These are phyloP conservation scores for Suhomyces ambrosiae DNA, from an alignment of 1,139 yeast genomes.

Conservation along the genomic window DNA sequence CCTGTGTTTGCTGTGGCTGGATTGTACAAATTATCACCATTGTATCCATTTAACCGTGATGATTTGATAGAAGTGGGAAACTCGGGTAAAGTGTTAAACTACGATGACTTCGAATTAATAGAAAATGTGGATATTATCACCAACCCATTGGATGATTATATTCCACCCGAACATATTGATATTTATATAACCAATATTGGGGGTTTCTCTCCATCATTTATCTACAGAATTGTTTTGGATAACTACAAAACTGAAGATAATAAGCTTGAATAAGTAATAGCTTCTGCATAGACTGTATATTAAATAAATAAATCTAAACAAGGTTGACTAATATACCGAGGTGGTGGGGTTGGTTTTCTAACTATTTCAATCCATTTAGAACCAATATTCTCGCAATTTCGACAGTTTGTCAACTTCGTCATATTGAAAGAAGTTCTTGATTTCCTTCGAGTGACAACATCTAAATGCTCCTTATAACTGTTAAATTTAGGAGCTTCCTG, in stretches of 20 bases:
- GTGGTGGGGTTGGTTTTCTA: not conserved
- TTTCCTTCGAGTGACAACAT: too few relatives aligned
- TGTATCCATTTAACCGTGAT: slow-evolving; percentile 90
- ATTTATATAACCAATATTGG: slow-evolving; percentile 94
- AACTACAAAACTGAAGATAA: slow-evolving; percentile 88
- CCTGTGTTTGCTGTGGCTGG: slow-evolving; percentile 98
- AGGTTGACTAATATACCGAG: not conserved
- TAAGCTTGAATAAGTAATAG: slow-evolving; percentile 41
- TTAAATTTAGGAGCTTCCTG: too few relatives aligned
- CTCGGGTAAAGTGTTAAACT: slow-evolving; percentile 78
- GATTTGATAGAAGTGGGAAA: slow-evolving; percentile 92
- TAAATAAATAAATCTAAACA: not conserved
- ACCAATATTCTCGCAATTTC: too few relatives aligned
- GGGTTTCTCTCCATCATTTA: slow-evolving; percentile 94
- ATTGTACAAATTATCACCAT: slow-evolving; percentile 86
- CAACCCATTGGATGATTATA: slow-evolving; percentile 90
- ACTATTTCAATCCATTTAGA: not conserved
- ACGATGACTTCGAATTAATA: slow-evolving; percentile 62
- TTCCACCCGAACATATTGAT: slow-evolving; percentile 92
- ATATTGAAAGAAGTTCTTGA: not conserved
- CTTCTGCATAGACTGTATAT: slow-evolving; percentile 8
- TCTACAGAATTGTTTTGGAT: slow-evolving; percentile 92
- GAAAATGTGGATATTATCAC: slow-evolving; percentile 77
- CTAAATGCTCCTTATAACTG: too few relatives aligned
- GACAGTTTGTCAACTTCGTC: not conserved